phyloP scores from a whole-genome alignment of 345 rosid genomes.

The Cardamine resedifolia region DNA sequence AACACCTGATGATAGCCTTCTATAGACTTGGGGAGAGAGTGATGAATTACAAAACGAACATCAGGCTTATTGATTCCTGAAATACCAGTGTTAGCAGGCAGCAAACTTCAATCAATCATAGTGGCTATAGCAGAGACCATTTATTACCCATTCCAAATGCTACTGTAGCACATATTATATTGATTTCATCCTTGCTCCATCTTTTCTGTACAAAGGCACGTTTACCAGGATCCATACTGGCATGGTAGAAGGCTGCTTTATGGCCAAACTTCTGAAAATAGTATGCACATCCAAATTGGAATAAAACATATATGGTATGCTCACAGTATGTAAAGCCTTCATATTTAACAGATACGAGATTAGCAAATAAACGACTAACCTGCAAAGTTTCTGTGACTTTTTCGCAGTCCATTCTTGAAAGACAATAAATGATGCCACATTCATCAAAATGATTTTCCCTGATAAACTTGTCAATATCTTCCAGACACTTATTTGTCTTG shows the following conservation, averaged over 20 bases:
- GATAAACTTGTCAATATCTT: conserved; percentile 86
- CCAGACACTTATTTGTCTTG: conserved; percentile 87
- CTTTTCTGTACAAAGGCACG: conserved; percentile 80
- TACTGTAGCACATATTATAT: conserved; percentile 93
- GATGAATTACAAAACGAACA: conserved; percentile 98
- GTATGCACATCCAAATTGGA: not conserved
- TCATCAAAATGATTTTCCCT: conserved; percentile 85
- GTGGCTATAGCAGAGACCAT: conserved; percentile 19
- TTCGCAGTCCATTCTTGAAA: conserved; percentile 97
- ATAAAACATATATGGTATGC: not conserved
- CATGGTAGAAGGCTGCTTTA: conserved; percentile 93
- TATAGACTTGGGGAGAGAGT: conserved; percentile 94
- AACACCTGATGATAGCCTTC: conserved; percentile 98
- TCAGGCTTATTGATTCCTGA: conserved; percentile 98
- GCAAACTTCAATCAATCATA: conserved; percentile 23
- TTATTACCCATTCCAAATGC: conserved; percentile 98
- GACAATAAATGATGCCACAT: conserved; percentile 94
- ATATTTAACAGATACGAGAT: not conserved
- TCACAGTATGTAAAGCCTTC: not conserved
- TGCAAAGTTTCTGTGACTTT: conserved; percentile 81
- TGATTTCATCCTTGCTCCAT: conserved; percentile 99
- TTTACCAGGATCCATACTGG: conserved; percentile 77
- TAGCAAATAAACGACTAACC: conserved; percentile 48
- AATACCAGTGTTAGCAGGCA: conserved; percentile 29
- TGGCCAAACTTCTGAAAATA: conserved; percentile 72